Evolutionary conservation across 805 yeast species (phyloP).

Genomic region (Yarrowia sp.): DNA sequence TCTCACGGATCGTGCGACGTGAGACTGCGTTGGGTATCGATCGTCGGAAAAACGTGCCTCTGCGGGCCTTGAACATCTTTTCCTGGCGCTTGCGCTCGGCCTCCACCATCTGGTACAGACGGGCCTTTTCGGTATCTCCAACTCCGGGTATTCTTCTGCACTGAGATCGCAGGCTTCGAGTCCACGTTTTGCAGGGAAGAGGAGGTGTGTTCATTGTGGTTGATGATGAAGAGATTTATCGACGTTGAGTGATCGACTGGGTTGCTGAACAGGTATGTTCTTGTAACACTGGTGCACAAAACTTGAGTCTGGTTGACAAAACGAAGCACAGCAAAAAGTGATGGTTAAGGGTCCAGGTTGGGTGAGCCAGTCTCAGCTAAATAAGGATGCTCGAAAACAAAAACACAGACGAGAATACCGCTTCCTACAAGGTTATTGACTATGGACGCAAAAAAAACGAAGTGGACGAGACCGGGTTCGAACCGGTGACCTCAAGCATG

Average conservation of each 20-base stretch:
- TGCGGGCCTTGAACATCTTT: conserved; percentile 1
- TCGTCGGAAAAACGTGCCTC: conserved; percentile 12
- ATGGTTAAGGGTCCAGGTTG: not conserved
- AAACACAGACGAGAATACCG: too few species aligned
- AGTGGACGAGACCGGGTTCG: conserved; percentile 28
- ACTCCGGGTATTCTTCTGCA: conserved; percentile 1
- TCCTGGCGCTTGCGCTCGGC: conserved; percentile 15
- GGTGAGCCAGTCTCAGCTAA: too few species aligned
- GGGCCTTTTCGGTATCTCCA: conserved; percentile 5
- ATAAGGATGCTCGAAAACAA: too few species aligned
- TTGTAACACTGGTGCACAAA: too few species aligned
- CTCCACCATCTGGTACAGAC: conserved; percentile 8
- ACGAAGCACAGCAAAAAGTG: not conserved
- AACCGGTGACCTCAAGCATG: conserved; percentile 28
- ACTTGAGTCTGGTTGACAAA: too few species aligned
- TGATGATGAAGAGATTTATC: too few species aligned
- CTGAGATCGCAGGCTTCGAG: not conserved
- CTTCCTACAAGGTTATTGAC: too few species aligned
- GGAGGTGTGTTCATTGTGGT: conserved; percentile 8
- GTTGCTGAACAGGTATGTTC: too few species aligned
- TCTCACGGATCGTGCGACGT: conserved; percentile 12
- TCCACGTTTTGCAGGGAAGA: conserved; percentile 12
- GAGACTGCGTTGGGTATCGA: conserved; percentile 20
- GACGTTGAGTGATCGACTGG: too few species aligned
- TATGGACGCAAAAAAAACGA: not conserved